Evolutionary conservation across 192 early-diverging fungal species (phyloP).

Genomic region (Polychytrium aggregatum): DNA sequence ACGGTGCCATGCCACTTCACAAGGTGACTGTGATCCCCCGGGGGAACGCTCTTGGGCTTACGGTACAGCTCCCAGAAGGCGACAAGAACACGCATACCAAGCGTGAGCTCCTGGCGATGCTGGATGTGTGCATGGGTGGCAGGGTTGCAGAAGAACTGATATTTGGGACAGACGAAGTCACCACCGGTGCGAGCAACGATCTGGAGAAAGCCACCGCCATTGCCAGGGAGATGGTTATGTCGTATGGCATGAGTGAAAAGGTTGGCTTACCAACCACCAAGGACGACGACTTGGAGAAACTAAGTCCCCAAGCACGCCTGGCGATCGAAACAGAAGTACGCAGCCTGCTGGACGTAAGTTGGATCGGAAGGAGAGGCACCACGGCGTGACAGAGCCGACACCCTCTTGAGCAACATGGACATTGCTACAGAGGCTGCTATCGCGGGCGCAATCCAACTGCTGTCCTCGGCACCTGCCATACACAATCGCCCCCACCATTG

Average conservation of each 20-base stretch:
- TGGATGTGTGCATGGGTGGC: slow-evolving; percentile 99
- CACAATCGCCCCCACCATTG: no score
- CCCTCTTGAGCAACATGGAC: no score
- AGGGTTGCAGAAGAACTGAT: slow-evolving; percentile 94
- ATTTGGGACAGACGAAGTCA: slow-evolving; percentile 87
- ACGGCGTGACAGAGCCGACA: no score
- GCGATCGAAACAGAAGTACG: slow-evolving; percentile 83
- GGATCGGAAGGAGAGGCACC: no score
- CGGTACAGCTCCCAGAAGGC: slow-evolving; percentile 87
- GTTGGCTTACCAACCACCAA: slow-evolving; percentile 72
- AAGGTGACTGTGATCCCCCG: slow-evolving; percentile 99
- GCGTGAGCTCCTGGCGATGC: slow-evolving; percentile 72
- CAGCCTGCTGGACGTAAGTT: slow-evolving; percentile 51
- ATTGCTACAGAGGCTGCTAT: no score
- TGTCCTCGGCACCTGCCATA: no score
- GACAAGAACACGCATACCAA: slow-evolving; percentile 71
- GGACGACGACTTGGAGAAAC: slow-evolving; percentile 59
- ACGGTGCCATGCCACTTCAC: slow-evolving; percentile 89
- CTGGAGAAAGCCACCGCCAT: slow-evolving; percentile 80
- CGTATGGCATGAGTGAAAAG: slow-evolving; percentile 91
- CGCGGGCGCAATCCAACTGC: no score
- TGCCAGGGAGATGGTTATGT: slow-evolving; percentile 82
- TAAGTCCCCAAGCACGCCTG: slow-evolving; percentile 64
- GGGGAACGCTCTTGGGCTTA: slow-evolving; percentile 72
- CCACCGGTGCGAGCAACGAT: slow-evolving; percentile 88